These are phyloP conservation scores for Colletotrichum coccodes DNA, from an alignment of 2,329 filamentous ascomycete genomes.

Conservation along the genomic window DNA sequence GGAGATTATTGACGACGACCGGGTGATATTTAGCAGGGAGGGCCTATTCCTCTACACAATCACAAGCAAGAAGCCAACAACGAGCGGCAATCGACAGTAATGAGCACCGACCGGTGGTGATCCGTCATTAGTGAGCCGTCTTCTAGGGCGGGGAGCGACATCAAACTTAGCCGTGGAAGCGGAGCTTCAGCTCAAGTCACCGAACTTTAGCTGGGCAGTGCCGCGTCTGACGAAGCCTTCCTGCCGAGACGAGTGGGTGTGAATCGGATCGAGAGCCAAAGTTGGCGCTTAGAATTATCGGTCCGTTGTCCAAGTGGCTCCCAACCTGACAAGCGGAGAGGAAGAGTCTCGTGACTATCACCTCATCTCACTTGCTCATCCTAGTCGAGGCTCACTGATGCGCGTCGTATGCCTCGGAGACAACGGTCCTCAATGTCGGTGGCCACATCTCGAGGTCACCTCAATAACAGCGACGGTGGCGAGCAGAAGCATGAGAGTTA, in stretches of 20 bases:
- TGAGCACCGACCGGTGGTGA: not conserved
- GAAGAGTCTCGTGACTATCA: not conserved
- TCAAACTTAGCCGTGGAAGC: not conserved
- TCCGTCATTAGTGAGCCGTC: not conserved
- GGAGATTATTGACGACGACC: conserved; percentile 71
- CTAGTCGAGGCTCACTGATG: not conserved
- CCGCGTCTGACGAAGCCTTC: not conserved
- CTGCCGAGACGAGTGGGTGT: no score
- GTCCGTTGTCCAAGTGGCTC: not conserved
- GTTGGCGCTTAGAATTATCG: not conserved
- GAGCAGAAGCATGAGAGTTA: not conserved
- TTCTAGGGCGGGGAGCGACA: not conserved
- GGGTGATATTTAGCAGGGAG: conserved; percentile 65
- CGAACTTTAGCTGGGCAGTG: not conserved
- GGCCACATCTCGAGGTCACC: not conserved
- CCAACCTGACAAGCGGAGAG: not conserved
- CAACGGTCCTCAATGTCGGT: no score
- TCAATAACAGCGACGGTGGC: not conserved
- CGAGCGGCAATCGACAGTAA: not conserved
- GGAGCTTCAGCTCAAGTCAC: not conserved
- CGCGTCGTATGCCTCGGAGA: not conserved
- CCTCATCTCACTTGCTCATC: no score
- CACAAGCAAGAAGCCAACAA: conserved; percentile 47
- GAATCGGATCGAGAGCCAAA: not conserved
- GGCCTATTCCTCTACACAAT: conserved; percentile 71